Percentiles rank a stretch among this genome's conserved stretches.
phyloP scores from a whole-genome alignment of 495 filamentous ascomycete species.

The Aspergillus cristatus region DNA sequence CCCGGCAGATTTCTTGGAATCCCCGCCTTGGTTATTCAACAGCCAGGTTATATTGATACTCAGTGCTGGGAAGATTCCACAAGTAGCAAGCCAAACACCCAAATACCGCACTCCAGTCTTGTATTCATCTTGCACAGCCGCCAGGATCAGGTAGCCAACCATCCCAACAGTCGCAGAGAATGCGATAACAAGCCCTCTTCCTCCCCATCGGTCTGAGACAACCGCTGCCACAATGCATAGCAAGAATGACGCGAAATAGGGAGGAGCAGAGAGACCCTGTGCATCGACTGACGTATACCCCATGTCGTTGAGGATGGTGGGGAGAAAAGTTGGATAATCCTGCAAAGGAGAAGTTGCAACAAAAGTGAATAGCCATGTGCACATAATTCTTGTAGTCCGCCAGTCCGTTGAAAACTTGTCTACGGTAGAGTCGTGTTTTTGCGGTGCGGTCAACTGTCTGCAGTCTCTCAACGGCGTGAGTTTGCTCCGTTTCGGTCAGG shows the following conservation, averaged over 20 bases:
- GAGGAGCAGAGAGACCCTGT: constrained; percentile 65
- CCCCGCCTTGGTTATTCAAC: constrained; percentile 52
- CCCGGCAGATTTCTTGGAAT: constrained; percentile 23
- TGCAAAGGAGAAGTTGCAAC: constrained; percentile 21
- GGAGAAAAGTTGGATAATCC: constrained; percentile 63
- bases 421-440: constrained; percentile 13
- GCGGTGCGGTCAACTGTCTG: constrained; percentile 16
- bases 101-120: constrained; percentile 46
- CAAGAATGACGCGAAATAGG: constrained; percentile 62
- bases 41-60: constrained; percentile 58
- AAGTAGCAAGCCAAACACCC: constrained; percentile 53
- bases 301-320: constrained; percentile 60
- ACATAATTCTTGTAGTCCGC: constrained; percentile 22
- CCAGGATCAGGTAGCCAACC: constrained; percentile 60
- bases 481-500: constrained; percentile 49
- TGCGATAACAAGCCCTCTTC: constrained; percentile 55
- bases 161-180: constrained; percentile 46
- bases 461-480: constrained; percentile 15
- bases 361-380: constrained; percentile 20
- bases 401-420: constrained; percentile 15
- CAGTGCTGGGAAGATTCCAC: constrained; percentile 52
- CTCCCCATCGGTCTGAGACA: constrained; percentile 53
- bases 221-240: constrained; percentile 49
- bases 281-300: constrained; percentile 55
- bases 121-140: constrained; percentile 27